Evolutionary conservation across 2,329 filamentous ascomycete species (phyloP), one percentile per base, ranked within the genome.

Genomic region (Xylaria sp.): DNA sequence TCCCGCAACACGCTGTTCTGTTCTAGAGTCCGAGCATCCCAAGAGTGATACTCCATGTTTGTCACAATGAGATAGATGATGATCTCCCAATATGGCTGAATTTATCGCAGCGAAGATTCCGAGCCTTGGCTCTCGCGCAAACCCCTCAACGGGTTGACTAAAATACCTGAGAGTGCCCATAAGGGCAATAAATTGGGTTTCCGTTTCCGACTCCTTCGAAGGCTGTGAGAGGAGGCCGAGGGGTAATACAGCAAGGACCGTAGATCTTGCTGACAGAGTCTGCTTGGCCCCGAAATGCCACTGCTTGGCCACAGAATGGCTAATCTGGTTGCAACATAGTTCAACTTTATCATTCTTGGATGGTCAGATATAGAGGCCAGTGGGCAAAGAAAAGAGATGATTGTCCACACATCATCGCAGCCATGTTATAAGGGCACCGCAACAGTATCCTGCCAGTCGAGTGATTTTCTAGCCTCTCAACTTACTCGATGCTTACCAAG

Each of bases 291-390:
- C 6, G 25, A n/a, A 35, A 31, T 50, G 33, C 49, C 55, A 19
- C 15, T 33, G 25, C 42, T 59, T 58, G 50, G 50, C 43, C 37
- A 5, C 8, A 15, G 14, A 7, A 23, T 61, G 60, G 55, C 23
- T 63, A 59, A 63, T 59, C 11, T 50, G 28, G 35, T 43, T 50
- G 45, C 21, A 50, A 40, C 21, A n/a, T 47, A 50, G 60, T 43
- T 54, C n/a, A 59, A 59, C 37, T 38, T 37, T 8, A 17, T 19
- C 37, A 31, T 50, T 15, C 31, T 46, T 38, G 21, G 42, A 40
- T 46, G 6, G 28, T 40, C 43, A 54, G 28, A 50, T 50, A 45
- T 46, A 21, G 21, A 51, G 45, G 54, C 6, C 25, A 21, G 49
- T 49, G n/a, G 17, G 11, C 2, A 4, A 50, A 50, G 19, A 35